Conservation (phyloP, 306 rosid species). For the Luffa aegyptiaca region DNA sequence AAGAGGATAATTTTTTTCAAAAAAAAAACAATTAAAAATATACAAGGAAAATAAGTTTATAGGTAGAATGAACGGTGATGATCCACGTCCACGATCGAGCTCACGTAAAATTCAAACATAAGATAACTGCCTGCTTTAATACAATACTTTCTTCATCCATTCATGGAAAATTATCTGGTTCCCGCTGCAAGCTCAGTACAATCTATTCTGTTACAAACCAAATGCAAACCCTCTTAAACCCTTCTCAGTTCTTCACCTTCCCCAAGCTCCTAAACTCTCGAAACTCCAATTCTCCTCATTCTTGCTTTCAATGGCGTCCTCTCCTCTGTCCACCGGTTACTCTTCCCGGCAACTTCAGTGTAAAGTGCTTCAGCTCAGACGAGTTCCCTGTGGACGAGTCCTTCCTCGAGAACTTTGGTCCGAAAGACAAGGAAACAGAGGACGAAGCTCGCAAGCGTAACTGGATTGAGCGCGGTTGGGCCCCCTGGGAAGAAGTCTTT, state of each 20-base stretch:
- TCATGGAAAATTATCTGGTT: background rate
- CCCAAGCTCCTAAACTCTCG: conserved; percentile 56
- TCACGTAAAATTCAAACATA: background rate
- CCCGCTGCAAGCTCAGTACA: background rate
- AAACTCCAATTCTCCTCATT: conserved; percentile 9
- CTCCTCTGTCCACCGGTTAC: background rate
- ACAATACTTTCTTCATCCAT: background rate
- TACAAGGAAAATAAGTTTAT: background rate
- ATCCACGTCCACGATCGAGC: background rate
- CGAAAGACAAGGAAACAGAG: conserved; percentile 64
- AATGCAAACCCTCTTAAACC: conserved; percentile 62
- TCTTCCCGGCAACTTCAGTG: background rate
- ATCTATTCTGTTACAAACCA: background rate
- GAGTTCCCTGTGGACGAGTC: conserved; percentile 95
- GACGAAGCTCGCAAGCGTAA: conserved; percentile 77
- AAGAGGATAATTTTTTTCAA: no score
- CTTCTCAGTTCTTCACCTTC: conserved; percentile 48
- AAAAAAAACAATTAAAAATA: background rate
- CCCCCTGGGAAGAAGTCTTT: conserved; percentile 94
- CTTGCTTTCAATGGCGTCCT: conserved; percentile 26
- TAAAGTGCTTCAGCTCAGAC: conserved; percentile 49
- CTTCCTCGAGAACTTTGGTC: conserved; percentile 41
- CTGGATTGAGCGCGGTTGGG: conserved; percentile 97
- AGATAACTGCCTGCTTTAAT: background rate
- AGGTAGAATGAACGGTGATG: background rate